Evolutionary conservation across 2,329 filamentous ascomycete species (phyloP).

Genomic region (Arachnomyces sp.): DNA sequence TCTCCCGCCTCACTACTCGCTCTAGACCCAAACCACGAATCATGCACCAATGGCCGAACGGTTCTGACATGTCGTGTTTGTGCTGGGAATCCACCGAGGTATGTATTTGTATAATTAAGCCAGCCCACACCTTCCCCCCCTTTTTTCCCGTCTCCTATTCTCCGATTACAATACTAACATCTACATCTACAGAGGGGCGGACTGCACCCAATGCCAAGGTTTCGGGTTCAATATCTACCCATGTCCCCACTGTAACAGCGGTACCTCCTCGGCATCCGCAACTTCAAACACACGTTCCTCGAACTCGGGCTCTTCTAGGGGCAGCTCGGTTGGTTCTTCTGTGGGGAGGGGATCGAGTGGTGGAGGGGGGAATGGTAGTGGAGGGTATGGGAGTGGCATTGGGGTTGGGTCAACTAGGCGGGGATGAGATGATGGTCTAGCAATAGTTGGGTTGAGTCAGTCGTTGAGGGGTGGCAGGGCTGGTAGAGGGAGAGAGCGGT

Average conservation of each 20-base stretch:
- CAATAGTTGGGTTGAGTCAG: too few relatives aligned
- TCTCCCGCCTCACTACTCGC: constrained; percentile 10
- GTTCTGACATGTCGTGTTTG: constrained; percentile 28
- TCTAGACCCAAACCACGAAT: constrained; percentile 25
- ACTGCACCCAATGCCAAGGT: constrained; percentile 8
- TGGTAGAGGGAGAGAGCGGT: too few relatives aligned
- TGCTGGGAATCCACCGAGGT: constrained; percentile 32
- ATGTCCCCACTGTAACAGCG: constrained; percentile 7
- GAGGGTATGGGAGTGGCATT: neutral
- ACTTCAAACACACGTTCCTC: neutral
- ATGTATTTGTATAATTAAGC: constrained; percentile 5
- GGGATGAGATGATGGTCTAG: too few relatives aligned
- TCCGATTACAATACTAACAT: too few relatives aligned
- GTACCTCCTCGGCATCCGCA: neutral
- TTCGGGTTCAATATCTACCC: constrained; percentile 7
- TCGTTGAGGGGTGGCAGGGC: too few relatives aligned
- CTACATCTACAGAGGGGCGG: neutral
- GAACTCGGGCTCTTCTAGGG: neutral
- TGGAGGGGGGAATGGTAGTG: neutral
- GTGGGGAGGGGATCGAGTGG: neutral
- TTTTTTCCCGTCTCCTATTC: too few relatives aligned
- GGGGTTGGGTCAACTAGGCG: neutral
- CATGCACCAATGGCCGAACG: constrained; percentile 26
- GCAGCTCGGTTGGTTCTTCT: neutral
- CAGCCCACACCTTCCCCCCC: too few relatives aligned